Evolutionary conservation across 1,139 yeast genomes (phyloP).

Genomic region (Insectozyma bohioensis): DNA sequence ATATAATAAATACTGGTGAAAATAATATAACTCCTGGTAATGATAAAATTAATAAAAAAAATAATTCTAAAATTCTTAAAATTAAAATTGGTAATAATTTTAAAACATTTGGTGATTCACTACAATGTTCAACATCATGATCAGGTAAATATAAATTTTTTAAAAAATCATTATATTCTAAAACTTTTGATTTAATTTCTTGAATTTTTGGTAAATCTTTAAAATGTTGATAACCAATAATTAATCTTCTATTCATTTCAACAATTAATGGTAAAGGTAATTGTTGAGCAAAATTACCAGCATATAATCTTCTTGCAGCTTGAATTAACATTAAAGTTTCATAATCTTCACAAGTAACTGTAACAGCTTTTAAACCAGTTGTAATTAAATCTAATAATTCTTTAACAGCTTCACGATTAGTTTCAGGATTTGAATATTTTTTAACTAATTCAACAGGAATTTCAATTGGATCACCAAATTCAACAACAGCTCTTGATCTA

Average conservation of each 20-base stretch:
- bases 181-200: constrained; percentile 57
- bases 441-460: constrained; percentile 63
- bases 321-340: constrained; percentile 91
- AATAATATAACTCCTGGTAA: constrained; percentile 85
- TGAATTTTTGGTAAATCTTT: constrained; percentile 71
- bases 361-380: constrained; percentile 79
- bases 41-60: constrained; percentile 58
- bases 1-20: constrained; percentile 82
- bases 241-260: constrained; percentile 85
- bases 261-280: constrained; percentile 81
- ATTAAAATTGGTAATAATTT: constrained; percentile 47
- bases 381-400: constrained; percentile 70
- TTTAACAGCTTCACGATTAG: constrained; percentile 70
- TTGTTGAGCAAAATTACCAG: constrained; percentile 65
- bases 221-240: constrained; percentile 73
- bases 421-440: constrained; percentile 53
- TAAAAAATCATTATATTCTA: constrained; percentile 66
- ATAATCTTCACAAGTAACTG: constrained; percentile 89
- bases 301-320: constrained; percentile 87
- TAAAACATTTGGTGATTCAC: constrained; percentile 43
- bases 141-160: constrained; percentile 77
- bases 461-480: constrained; percentile 87
- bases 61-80: constrained; percentile 53
- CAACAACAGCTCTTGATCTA: constrained; percentile 91
- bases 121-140: constrained; percentile 77